These are phyloP conservation scores for Dioscorea zingiberensis DNA, from an alignment of 106 monocot genomes.

Conservation along the genomic window DNA sequence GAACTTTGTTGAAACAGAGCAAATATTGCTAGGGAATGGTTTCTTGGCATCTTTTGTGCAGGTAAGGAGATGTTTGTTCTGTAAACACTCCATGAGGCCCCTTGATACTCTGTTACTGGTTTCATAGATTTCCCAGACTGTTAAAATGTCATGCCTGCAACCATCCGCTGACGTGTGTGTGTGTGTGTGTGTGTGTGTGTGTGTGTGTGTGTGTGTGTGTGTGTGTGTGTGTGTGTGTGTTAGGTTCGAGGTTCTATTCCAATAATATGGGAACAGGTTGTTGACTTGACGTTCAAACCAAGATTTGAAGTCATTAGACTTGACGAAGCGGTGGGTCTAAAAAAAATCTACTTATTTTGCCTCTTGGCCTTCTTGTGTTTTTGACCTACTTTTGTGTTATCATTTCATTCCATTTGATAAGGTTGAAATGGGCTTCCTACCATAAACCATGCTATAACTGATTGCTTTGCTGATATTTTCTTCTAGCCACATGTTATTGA, in stretches of 20 bases:
- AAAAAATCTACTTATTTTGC: slow-evolving; percentile 3
- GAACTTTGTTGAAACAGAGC: slow-evolving; percentile 97
- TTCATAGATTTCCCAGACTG: no score
- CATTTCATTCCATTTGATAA: no score
- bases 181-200: no score
- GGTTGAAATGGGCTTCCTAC: no score
- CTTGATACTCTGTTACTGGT: no score
- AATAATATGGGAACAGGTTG: slow-evolving; percentile 96
- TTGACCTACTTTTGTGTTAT: no score
- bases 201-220: no score
- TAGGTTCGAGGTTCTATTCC: slow-evolving; percentile 98
- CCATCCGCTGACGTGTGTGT: no score
- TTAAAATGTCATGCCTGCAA: no score
- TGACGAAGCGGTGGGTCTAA: slow-evolving; percentile 70
- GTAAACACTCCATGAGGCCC: no score
- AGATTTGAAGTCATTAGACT: slow-evolving; percentile 70
- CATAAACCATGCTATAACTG: no score
- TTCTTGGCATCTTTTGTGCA: slow-evolving; percentile 83
- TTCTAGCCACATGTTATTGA: slow-evolving; percentile 69
- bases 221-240: no score
- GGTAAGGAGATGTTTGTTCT: slow-evolving; percentile 28
- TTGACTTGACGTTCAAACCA: slow-evolving; percentile 95
- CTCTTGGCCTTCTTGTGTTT: background rate
- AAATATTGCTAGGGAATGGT: slow-evolving; percentile 72
- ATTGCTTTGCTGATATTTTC: background rate